phyloP scores from a whole-genome alignment of 768 basidiomycete genomes.

The Amanita pallidorosea region DNA sequence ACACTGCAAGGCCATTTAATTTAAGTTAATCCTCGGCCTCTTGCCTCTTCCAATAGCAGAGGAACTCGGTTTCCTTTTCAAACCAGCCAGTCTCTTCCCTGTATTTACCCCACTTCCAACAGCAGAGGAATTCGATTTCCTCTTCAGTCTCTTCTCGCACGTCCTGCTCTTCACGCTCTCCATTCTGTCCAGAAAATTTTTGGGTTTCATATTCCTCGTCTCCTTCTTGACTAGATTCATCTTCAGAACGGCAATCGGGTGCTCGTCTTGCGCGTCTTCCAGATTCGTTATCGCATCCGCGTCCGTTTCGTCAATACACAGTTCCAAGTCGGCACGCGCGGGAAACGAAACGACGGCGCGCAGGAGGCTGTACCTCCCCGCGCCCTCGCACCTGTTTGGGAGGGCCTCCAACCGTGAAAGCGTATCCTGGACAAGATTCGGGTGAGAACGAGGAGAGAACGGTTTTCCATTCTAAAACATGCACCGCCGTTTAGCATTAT shows the following conservation, averaged over 20 bases:
- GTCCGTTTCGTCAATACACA: conserved; percentile 12
- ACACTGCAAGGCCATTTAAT: not conserved
- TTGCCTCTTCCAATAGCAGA: not conserved
- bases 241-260: conserved; percentile 31
- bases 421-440: conserved; percentile 18
- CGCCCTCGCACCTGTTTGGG: conserved; percentile 23
- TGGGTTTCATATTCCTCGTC: conserved; percentile 25
- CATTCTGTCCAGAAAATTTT: conserved; percentile 22
- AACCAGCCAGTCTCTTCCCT: not conserved
- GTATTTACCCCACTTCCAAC: not conserved
- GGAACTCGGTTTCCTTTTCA: conserved; percentile 9
- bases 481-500: not conserved
- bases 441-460: conserved; percentile 23
- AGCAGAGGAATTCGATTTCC: conserved; percentile 4
- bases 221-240: conserved; percentile 28
- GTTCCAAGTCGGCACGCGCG: conserved; percentile 25
- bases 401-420: conserved; percentile 16
- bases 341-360: conserved; percentile 32
- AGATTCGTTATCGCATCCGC: conserved; percentile 6
- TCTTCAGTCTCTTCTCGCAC: conserved; percentile 7
- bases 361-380: conserved; percentile 29
- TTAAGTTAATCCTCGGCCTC: not conserved
- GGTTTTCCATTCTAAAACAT: conserved; percentile 21
- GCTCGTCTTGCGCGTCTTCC: conserved; percentile 27
- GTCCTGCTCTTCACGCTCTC: conserved; percentile 8